Conservation (phyloP, 306 rosid species). For the Casuarina equisetifolia region DNA sequence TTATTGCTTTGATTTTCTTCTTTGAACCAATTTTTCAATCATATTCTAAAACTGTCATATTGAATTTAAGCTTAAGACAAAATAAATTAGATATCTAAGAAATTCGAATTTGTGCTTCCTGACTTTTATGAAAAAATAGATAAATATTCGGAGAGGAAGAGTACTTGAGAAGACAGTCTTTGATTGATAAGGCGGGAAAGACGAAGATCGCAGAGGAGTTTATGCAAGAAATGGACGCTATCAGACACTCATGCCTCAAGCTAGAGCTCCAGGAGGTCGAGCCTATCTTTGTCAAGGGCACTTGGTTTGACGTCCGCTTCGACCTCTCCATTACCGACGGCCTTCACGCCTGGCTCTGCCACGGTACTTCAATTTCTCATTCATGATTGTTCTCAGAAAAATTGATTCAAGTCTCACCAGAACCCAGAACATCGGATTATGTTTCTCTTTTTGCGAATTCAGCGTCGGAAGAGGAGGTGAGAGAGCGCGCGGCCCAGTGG, state of each 20-base stretch:
- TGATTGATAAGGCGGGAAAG: constrained; percentile 5
- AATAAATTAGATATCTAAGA: not conserved
- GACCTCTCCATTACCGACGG: constrained; percentile 74
- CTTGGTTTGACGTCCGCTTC: constrained; percentile 60
- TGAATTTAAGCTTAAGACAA: too few species aligned
- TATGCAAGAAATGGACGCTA: constrained; percentile 35
- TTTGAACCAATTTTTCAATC: too few species aligned
- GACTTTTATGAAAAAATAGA: not conserved
- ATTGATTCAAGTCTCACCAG: constrained; percentile 3
- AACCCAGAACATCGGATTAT: not conserved
- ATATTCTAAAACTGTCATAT: too few species aligned
- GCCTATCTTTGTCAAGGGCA: constrained; percentile 67
- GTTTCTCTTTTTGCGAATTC: not conserved
- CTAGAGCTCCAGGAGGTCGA: constrained; percentile 33
- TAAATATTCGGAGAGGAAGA: not conserved
- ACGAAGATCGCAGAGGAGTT: not conserved
- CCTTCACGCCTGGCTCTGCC: constrained; percentile 67
- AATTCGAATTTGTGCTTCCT: not conserved
- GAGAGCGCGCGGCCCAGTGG: constrained; percentile 83
- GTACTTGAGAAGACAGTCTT: not conserved
- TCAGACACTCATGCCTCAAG: constrained; percentile 68
- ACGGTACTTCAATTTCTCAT: constrained; percentile 37
- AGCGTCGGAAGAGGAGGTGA: constrained; percentile 72
- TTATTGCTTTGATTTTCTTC: too few species aligned
- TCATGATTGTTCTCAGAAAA: not conserved